Conservation (phyloP, 2,329 filamentous ascomycete genomes). For the Exophiala phaeomuriformis region DNA sequence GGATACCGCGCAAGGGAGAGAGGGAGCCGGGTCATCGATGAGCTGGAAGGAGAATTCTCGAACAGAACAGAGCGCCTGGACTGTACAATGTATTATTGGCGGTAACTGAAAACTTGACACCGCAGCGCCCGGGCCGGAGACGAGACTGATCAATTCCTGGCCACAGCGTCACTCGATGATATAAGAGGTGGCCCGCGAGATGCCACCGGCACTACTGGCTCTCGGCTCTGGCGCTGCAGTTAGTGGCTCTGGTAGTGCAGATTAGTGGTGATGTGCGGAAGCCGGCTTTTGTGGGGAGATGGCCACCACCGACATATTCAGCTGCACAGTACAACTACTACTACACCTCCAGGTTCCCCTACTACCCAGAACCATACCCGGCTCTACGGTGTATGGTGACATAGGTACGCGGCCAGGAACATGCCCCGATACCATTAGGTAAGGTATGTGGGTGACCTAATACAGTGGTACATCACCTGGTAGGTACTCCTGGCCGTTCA, state of each 20-base stretch:
- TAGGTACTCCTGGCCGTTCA: no score
- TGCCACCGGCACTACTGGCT: background rate
- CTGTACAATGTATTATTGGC: background rate
- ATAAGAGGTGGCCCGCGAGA: background rate
- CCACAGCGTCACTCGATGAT: background rate
- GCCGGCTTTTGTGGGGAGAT: background rate
- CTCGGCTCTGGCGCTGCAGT: background rate
- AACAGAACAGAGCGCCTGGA: background rate
- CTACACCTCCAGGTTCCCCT: background rate
- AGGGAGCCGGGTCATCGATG: background rate
- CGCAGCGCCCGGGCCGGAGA: background rate
- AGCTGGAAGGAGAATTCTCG: background rate
- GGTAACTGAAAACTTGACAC: background rate
- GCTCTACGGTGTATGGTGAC: no score
- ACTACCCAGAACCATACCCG: no score
- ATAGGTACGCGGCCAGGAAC: no score
- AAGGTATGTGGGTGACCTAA: no score
- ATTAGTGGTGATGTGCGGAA: background rate
- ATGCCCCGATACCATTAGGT: no score
- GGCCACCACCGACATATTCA: background rate
- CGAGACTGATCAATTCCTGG: background rate
- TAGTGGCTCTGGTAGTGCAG: no score
- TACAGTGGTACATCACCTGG: no score
- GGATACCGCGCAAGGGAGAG: no score
- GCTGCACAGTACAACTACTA: background rate